phyloP scores from a whole-genome alignment of 192 early-diverging fungal genomes.

The Gryganskiella cystojenkinii region DNA sequence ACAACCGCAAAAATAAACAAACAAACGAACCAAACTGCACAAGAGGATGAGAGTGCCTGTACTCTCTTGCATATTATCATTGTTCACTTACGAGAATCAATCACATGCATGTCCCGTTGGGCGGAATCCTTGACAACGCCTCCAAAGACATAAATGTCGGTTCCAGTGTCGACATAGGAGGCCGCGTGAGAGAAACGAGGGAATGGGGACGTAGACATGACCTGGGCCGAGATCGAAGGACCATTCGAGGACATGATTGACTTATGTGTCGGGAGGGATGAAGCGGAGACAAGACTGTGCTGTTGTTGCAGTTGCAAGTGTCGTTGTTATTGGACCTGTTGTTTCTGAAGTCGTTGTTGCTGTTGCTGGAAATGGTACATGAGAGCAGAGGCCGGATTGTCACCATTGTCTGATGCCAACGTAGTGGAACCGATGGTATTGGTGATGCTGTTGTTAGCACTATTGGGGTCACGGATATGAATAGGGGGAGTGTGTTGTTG shows the following conservation, averaged over 20 bases:
- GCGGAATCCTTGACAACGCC: conserved; percentile 27
- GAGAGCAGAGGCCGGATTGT: not conserved
- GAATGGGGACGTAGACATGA: conserved; percentile 30
- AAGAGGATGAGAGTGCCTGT: too few species aligned
- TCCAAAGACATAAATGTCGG: conserved; percentile 51
- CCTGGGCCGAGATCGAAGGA: conserved; percentile 34
- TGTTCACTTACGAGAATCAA: conserved; percentile 37
- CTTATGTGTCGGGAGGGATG: conserved; percentile 15
- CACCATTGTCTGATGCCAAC: not conserved
- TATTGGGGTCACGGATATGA: conserved; percentile 1
- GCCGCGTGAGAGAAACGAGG: conserved; percentile 46
- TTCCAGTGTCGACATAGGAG: conserved; percentile 48
- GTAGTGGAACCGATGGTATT: conserved; percentile 3
- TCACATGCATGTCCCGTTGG: conserved; percentile 46
- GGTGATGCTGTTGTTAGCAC: conserved; percentile 20
- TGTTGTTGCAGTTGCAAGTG: conserved; percentile 12
- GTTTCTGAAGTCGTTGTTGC: too few species aligned
- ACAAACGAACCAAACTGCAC: too few species aligned
- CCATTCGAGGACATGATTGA: conserved; percentile 9
- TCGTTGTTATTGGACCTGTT: conserved; percentile 10
- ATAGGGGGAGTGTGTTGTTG: conserved; percentile 1
- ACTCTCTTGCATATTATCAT: too few species aligned
- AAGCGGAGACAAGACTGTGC: conserved; percentile 7
- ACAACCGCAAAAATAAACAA: too few species aligned
- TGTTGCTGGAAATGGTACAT: conserved; percentile 10